Evolutionary conservation across 345 rosid genomes (phyloP).

Genomic region (Raphanus raphanistrum): DNA sequence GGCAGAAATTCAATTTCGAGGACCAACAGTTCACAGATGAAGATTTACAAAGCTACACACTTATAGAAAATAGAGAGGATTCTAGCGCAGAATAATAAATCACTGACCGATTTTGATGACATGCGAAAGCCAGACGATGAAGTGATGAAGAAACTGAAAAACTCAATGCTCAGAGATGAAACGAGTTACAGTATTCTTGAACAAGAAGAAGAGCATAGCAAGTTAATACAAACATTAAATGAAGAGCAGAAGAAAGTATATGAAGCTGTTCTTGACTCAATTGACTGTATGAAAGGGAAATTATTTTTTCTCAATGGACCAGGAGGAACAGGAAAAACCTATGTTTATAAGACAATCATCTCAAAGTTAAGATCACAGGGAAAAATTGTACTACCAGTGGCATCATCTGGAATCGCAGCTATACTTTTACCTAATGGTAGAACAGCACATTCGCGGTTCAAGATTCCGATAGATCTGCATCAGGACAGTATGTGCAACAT

Average conservation of each 20-base stretch:
- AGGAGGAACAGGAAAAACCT: neutral
- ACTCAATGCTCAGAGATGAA: neutral
- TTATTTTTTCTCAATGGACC: neutral
- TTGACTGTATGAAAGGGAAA: neutral
- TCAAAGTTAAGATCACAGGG: neutral
- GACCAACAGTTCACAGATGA: neutral
- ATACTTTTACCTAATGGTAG: neutral
- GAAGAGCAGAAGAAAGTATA: neutral
- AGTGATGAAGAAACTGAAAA: neutral
- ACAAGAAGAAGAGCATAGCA: slow-evolving; percentile 3
- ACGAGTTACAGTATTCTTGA: neutral
- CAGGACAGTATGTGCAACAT: slow-evolving; percentile 3
- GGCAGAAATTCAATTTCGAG: neutral
- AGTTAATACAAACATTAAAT: neutral
- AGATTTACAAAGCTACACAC: neutral
- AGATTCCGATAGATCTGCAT: slow-evolving; percentile 1
- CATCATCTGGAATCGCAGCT: slow-evolving; percentile 1
- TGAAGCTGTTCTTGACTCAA: neutral
- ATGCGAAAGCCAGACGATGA: slow-evolving; percentile 1
- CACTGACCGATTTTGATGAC: neutral
- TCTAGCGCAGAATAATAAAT: neutral
- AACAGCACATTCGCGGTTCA: slow-evolving; percentile 17
- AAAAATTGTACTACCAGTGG: neutral
- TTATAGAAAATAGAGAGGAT: slow-evolving; percentile 6
- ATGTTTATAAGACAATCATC: neutral